Evolutionary conservation across 108 stramenopile genomes (phyloP), one percentile per base, ranked within the genome.

Genomic region (Pseudonitzschia delicatissima): DNA sequence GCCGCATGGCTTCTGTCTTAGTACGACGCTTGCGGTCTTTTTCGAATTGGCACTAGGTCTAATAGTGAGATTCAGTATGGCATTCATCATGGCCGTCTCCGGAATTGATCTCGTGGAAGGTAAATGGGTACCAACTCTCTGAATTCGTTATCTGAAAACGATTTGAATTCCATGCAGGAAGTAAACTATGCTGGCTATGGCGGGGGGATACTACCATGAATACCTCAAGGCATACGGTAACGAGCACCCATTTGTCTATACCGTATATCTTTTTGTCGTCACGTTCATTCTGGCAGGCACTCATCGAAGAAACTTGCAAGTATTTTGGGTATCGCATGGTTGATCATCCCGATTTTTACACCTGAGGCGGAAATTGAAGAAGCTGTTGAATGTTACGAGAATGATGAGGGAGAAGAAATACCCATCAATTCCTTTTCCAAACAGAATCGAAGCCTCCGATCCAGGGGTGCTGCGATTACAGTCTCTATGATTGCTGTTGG

Each of bases 251-350:
- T 29, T 80, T 34, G 65, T 84, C 32, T 80, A 70, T 62, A 77
- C 83, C 17, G 42, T 94, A 7, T 86, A 82, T 60, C 47, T 88
- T 1, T 45, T 86, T 29, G 44, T 94, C 25, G 62, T 63, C 5
- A 65, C 87, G 7, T 94, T 82, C 68, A 9, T 86, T 0, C 59
- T 91, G 36, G 82, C 89, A 8, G n/a, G 89, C 87, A 20, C 57
- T 87, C 18, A 79, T 90, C 17, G 92, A 94, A 40, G 92, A 94
- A 62, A 26, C 83, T 23, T 80, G 80, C 68, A 94, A 94, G 64
- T 94, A 91, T 67, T 89, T 85, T 71, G 92, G 87, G n/a, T 84
- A 72, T 63, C 68, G 74, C 33, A 92, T 92, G 91, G 66, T 85
- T 6, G 91, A 92, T 8, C 91, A 92, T 66, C 91, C 91, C 9